Evolutionary conservation across 495 filamentous ascomycete genomes (phyloP).

Genomic region (Podospora conica): DNA sequence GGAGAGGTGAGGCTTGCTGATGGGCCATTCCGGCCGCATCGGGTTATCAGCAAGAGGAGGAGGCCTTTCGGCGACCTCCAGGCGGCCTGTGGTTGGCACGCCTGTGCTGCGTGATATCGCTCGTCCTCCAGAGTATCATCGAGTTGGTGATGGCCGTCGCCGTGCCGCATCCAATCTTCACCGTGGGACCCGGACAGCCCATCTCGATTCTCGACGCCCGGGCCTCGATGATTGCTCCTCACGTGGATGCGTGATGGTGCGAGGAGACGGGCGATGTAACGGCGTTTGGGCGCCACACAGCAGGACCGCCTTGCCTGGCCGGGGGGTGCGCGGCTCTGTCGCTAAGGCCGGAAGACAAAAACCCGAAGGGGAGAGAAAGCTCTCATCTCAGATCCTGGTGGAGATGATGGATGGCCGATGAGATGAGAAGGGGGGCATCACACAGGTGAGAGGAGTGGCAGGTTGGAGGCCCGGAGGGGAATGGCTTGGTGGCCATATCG

Average conservation of each 20-base stretch:
- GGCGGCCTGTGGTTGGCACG: no score
- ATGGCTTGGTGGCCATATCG: constrained; percentile 3
- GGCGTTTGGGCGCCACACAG: background rate
- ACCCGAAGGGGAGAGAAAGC: background rate
- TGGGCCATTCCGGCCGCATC: background rate
- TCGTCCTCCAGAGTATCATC: background rate
- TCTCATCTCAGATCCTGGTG: background rate
- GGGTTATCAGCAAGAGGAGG: background rate
- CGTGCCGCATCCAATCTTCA: background rate
- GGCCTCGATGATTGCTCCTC: background rate
- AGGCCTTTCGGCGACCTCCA: background rate
- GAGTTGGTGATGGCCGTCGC: background rate
- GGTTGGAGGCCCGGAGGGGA: background rate
- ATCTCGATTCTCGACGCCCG: no score
- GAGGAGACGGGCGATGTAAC: constrained; percentile 1
- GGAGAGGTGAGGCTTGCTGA: background rate
- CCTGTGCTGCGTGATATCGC: background rate
- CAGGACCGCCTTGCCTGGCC: background rate
- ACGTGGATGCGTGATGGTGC: background rate
- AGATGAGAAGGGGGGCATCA: constrained; percentile 2
- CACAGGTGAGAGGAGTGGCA: constrained; percentile 3
- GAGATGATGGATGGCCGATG: background rate
- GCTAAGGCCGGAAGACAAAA: background rate
- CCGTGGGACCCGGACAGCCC: background rate
- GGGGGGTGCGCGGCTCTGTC: constrained; percentile 5